These are phyloP conservation scores for Platismatia glauca DNA, from an alignment of 495 filamentous ascomycete species.

Conservation along the genomic window DNA sequence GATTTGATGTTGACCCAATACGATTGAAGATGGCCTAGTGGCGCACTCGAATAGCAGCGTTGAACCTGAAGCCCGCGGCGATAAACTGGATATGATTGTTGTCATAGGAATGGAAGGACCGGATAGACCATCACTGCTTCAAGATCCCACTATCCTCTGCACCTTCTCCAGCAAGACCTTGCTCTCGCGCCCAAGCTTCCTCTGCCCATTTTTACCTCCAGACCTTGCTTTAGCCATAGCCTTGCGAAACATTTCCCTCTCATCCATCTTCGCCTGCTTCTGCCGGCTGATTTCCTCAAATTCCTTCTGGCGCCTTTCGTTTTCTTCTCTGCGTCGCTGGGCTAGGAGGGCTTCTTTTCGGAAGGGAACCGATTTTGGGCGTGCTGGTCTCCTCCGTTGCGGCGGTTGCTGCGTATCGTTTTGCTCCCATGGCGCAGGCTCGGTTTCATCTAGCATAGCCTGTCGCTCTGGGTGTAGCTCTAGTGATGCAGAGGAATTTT, in stretches of 20 bases:
- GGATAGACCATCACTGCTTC: neutral
- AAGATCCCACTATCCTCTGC: slow-evolving; percentile 12
- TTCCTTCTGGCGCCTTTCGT: slow-evolving; percentile 51
- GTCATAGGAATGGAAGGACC: neutral
- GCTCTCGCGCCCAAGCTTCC: slow-evolving; percentile 79
- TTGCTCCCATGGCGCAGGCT: slow-evolving; percentile 26
- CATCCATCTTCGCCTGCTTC: slow-evolving; percentile 45
- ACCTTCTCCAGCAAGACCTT: slow-evolving; percentile 74
- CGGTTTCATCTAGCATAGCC: slow-evolving; percentile 51
- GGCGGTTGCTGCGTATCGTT: slow-evolving; percentile 18
- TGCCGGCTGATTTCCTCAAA: slow-evolving; percentile 41
- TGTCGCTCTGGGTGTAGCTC: slow-evolving; percentile 66
- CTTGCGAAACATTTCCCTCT: slow-evolving; percentile 54
- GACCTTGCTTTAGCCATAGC: slow-evolving; percentile 68
- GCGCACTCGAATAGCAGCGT: neutral
- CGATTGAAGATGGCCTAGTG: neutral
- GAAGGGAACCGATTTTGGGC: slow-evolving; percentile 60
- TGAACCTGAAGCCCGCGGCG: neutral
- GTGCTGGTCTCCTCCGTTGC: slow-evolving; percentile 29
- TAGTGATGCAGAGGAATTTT: slow-evolving; percentile 31
- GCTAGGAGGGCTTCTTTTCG: slow-evolving; percentile 66
- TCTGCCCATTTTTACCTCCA: slow-evolving; percentile 68
- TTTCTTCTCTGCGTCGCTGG: slow-evolving; percentile 53
- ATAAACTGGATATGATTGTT: neutral
- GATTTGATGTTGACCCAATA: neutral